These are phyloP conservation scores for Wickerhamia fluorescens DNA, from an alignment of 805 yeast genomes.

Conservation along the genomic window DNA sequence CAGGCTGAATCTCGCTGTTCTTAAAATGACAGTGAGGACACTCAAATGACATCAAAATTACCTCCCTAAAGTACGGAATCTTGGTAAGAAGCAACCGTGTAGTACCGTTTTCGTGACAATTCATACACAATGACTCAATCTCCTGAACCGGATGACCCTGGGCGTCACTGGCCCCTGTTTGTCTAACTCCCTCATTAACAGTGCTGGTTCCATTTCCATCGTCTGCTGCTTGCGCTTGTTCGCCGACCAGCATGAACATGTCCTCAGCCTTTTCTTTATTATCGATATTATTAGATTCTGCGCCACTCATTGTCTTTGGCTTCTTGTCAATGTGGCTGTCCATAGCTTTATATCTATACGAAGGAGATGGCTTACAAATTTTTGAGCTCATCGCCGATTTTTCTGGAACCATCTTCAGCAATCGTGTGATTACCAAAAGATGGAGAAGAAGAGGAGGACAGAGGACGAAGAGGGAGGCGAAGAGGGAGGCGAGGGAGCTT, in stretches of 20 bases:
- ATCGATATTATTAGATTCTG: conserved; percentile 5
- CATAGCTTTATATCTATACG: background rate
- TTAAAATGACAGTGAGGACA: conserved; percentile 93
- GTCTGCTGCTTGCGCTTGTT: conserved; percentile 28
- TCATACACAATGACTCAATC: conserved; percentile 92
- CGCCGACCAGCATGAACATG: conserved; percentile 30
- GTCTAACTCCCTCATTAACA: conserved; percentile 39
- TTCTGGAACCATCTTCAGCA: too few species aligned
- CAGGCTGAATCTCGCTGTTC: conserved; percentile 94
- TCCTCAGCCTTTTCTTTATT: conserved; percentile 9
- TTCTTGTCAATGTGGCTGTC: too few species aligned
- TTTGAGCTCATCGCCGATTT: too few species aligned
- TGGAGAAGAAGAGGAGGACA: too few species aligned
- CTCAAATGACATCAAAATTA: conserved; percentile 88
- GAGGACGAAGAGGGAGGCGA: too few species aligned
- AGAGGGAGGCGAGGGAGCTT: too few species aligned
- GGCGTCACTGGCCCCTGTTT: conserved; percentile 75
- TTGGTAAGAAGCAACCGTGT: conserved; percentile 80
- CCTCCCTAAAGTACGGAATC: conserved; percentile 88
- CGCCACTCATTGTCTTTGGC: too few species aligned
- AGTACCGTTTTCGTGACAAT: conserved; percentile 79
- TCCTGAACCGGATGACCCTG: conserved; percentile 95
- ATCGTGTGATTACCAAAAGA: too few species aligned
- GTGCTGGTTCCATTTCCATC: too few species aligned
- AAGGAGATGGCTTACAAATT: too few species aligned